These are phyloP conservation scores for Hypomontagnella monticulosa DNA, from an alignment of 495 filamentous ascomycete genomes.

Conservation along the genomic window DNA sequence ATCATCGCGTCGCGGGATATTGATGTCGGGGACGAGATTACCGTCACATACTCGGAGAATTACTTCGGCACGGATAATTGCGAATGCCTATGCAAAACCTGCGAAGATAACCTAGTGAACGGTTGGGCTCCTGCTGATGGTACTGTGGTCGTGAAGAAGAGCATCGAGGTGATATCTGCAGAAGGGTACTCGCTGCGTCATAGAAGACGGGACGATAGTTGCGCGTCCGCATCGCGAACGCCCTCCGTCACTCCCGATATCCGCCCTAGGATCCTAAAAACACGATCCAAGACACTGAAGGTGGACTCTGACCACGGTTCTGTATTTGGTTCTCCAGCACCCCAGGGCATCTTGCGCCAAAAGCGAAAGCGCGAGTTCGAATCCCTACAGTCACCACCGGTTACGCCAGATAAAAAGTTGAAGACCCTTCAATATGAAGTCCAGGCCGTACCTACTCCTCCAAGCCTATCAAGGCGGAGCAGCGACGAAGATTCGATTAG, in stretches of 20 bases:
- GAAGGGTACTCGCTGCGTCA: conserved; percentile 57
- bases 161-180: conserved; percentile 48
- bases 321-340: conserved; percentile 32
- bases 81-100: conserved; percentile 91
- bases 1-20: conserved; percentile 84
- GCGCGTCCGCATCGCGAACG: conserved; percentile 52
- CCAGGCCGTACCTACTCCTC: conserved; percentile 33
- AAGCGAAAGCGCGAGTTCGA: conserved; percentile 50
- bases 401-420: conserved; percentile 56
- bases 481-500: conserved; percentile 37
- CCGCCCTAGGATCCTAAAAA: conserved; percentile 54
- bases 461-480: conserved; percentile 41
- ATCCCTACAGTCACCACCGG: conserved; percentile 53
- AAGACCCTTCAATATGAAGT: conserved; percentile 51
- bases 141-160: conserved; percentile 51
- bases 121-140: conserved; percentile 73
- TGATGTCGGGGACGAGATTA: conserved; percentile 90
- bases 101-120: conserved; percentile 77
- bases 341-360: conserved; percentile 29
- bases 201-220: conserved; percentile 55
- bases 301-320: conserved; percentile 44
- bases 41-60: conserved; percentile 91
- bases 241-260: conserved; percentile 60
- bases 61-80: conserved; percentile 97
- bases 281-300: conserved; percentile 45